Evolutionary conservation across 768 basidiomycete species (phyloP), one percentile per base, ranked within the genome.

Genomic region (Psilocybe subaeruginosa): DNA sequence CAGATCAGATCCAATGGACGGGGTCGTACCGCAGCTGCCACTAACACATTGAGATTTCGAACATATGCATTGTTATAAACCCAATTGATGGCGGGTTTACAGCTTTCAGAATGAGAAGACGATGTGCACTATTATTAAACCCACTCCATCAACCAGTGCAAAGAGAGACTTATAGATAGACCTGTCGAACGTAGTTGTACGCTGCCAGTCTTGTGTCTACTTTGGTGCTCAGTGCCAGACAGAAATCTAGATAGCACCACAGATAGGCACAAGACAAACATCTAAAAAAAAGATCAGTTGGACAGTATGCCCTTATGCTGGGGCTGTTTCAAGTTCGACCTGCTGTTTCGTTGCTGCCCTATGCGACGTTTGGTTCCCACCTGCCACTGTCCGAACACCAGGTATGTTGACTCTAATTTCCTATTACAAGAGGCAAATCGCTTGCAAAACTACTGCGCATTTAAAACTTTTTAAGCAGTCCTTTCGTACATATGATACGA

Each of bases 1-100:
- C 54, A 56, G 43, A 30, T 45, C 54, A 56, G 43, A 46, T 56
- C 51, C 51, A 53, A 23, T 31, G 8, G 51, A 35, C 51, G 31
- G 51, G 51, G 51, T 53, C 51, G 30, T 30, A 31, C 30, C 53
- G 39, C 23, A 31, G 54, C 39, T 23, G 41, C 51, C 19, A 53
- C 41, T 39, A 8, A 8, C 8, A 8, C 41, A n/a, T 43, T 35
- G 33, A 33, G 51, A 33, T 33, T 53, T 53, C 30, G 4, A 31
- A 35, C n/a, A 53, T 31, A 53, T 53, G 14, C 31, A 35, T 37
- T n/a, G 41, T 12, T 43, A 16, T 23, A 23, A 39, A 39, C 12
- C 50, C 50, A 51, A 29, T n/a, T 53, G 51, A 53, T 53, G 7
- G 33, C 14, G 29, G 35, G 51, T 33, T 11, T 53, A 53, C 31